These are phyloP conservation scores for Teunomyces barrocoloradensis DNA, from an alignment of 805 yeast species.

Conservation along the genomic window DNA sequence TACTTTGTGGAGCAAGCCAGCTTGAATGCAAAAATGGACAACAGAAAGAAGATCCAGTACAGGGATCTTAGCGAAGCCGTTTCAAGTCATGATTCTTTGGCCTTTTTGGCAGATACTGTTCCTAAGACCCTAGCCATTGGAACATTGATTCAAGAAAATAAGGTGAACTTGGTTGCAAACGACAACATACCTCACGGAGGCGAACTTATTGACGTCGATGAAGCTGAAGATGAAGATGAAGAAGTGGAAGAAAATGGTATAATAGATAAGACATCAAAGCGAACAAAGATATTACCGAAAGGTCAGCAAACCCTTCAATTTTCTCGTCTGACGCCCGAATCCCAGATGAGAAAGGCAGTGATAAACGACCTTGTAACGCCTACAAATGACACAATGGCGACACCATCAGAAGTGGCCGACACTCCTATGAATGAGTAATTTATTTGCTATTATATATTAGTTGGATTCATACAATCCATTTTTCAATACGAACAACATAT, in stretches of 20 bases:
- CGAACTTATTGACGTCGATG: neutral
- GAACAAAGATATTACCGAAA: constrained; percentile 14
- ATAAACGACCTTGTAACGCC: constrained; percentile 31
- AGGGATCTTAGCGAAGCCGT: constrained; percentile 69
- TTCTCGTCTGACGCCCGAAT: constrained; percentile 5
- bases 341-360: constrained; percentile 27
- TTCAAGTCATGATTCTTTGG: constrained; percentile 52
- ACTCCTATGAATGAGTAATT: neutral
- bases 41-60: constrained; percentile 67
- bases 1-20: constrained; percentile 71
- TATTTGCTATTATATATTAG: neutral
- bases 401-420: neutral
- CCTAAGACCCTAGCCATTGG: constrained; percentile 58
- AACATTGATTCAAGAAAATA: constrained; percentile 44
- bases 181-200: constrained; percentile 3
- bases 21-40: constrained; percentile 59
- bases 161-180: constrained; percentile 21
- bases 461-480: constrained; percentile 1
- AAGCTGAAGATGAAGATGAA: constrained; percentile 6
- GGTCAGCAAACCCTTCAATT: constrained; percentile 43
- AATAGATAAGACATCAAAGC: constrained; percentile 2
- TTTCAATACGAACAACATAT: constrained; percentile 30
- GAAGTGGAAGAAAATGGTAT: neutral
- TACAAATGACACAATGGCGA: constrained; percentile 12
- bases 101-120: constrained; percentile 63